A percentile compares a stretch with the other conserved stretches of the same genome.
Evolutionary conservation across 1,284 basidiomycete species (phyloP).

Genomic region (Papiliotrema nemorosa): DNA sequence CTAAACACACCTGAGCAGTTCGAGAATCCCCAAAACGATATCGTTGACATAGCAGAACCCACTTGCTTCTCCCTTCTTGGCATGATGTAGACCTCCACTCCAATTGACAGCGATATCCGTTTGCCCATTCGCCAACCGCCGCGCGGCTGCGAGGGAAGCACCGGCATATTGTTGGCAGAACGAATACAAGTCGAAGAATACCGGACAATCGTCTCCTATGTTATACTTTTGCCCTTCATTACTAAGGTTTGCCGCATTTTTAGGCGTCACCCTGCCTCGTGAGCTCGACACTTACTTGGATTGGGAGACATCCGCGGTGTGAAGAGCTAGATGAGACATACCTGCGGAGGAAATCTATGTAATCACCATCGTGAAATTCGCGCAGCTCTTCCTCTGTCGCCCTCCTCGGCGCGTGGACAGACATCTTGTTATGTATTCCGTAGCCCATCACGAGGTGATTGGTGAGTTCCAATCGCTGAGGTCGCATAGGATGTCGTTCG

Average conservation of each 20-base stretch:
- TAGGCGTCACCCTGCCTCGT: conserved; percentile 41
- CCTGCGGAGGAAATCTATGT: conserved; percentile 90
- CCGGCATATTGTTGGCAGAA: conserved; percentile 91
- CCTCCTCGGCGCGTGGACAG: conserved; percentile 82
- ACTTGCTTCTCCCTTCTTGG: conserved; percentile 91
- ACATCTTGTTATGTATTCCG: conserved; percentile 92
- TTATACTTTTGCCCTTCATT: conserved; percentile 74
- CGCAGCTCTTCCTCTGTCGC: conserved; percentile 89
- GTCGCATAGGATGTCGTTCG: conserved; percentile 98
- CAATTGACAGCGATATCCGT: conserved; percentile 98
- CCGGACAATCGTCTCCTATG: conserved; percentile 89
- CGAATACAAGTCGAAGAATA: conserved; percentile 87
- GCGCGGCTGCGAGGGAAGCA: conserved; percentile 81
- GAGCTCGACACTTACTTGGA: background rate
- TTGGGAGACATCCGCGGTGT: background rate
- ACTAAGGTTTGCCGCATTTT: conserved; percentile 54
- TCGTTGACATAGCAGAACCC: conserved; percentile 97
- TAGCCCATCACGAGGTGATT: conserved; percentile 96
- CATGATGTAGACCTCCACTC: conserved; percentile 94
- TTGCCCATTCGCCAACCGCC: conserved; percentile 75
- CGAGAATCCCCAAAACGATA: conserved; percentile 89
- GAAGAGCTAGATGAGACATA: conserved; percentile 47
- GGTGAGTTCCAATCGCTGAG: conserved; percentile 87
- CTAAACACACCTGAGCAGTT: conserved; percentile 77
- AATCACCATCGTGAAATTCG: conserved; percentile 86